A percentile compares a stretch with the other conserved stretches of the same genome.
Evolutionary conservation across 495 filamentous ascomycete genomes (phyloP).

Genomic region (Penicillium manginii): DNA sequence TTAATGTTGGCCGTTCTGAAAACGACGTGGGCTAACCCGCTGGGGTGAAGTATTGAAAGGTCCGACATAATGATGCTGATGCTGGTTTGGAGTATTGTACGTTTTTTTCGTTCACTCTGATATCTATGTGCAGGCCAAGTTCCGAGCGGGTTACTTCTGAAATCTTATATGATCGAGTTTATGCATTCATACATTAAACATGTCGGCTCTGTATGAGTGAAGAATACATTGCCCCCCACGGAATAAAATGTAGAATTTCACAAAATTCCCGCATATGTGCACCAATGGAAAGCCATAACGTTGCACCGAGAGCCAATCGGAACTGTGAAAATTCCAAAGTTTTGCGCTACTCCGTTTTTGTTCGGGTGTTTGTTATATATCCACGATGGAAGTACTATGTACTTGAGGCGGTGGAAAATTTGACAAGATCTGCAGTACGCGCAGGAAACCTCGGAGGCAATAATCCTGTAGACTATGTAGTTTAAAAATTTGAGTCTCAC

Average conservation of each 20-base stretch:
- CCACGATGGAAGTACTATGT: background rate
- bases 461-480: background rate
- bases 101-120: background rate
- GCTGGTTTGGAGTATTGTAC: too few species aligned
- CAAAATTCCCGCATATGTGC: too few species aligned
- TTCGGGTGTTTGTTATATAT: constrained; percentile 1
- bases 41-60: background rate
- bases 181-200: background rate
- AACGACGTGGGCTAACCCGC: constrained; percentile 6
- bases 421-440: background rate
- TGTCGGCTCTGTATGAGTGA: background rate
- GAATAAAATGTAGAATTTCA: background rate
- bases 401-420: background rate
- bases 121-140: background rate
- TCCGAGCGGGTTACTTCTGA: background rate
- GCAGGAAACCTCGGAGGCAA: background rate
- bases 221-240: background rate
- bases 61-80: background rate
- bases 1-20: constrained; percentile 7
- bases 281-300: background rate
- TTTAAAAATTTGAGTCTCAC: background rate
- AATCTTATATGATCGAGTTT: background rate
- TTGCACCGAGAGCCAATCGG: background rate
- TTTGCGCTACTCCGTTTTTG: background rate
- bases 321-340: background rate